Evolutionary conservation across 805 yeast genomes (phyloP).

Genomic region (Candida hungchunana): DNA sequence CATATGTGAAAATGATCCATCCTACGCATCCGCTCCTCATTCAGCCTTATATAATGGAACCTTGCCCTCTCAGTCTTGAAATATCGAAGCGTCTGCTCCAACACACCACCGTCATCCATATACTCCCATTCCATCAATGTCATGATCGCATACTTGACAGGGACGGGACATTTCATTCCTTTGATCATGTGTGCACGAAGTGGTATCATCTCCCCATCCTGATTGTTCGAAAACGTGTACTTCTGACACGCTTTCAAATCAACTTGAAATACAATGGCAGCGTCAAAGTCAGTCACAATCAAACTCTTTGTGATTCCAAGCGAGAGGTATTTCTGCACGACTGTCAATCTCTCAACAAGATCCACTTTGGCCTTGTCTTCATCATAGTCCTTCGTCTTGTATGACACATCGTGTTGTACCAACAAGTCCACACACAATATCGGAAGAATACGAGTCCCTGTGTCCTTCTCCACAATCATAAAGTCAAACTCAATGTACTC

Average conservation of each 20-base stretch:
- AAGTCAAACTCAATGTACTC: not conserved
- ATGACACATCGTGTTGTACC: not conserved
- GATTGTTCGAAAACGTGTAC: not conserved
- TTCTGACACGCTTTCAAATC: not conserved
- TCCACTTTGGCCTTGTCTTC: not conserved
- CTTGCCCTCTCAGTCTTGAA: too few species aligned
- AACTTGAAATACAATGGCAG: not conserved
- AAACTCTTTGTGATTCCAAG: not conserved
- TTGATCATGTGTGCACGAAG: not conserved
- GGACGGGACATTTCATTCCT: not conserved
- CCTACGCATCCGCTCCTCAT: too few species aligned
- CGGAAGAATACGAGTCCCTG: not conserved
- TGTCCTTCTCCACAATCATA: not conserved
- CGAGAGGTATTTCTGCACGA: not conserved
- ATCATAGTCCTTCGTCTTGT: not conserved
- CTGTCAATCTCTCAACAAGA: not conserved
- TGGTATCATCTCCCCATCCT: not conserved
- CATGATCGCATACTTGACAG: not conserved
- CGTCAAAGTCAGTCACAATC: not conserved
- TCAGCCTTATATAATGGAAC: too few species aligned
- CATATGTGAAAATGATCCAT: too few species aligned
- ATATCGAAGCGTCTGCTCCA: too few species aligned
- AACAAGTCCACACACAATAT: not conserved
- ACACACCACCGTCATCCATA: too few species aligned
- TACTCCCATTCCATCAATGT: not conserved